phyloP scores from a whole-genome alignment of 176 grass and related monocot species.

The Areca catechu region DNA sequence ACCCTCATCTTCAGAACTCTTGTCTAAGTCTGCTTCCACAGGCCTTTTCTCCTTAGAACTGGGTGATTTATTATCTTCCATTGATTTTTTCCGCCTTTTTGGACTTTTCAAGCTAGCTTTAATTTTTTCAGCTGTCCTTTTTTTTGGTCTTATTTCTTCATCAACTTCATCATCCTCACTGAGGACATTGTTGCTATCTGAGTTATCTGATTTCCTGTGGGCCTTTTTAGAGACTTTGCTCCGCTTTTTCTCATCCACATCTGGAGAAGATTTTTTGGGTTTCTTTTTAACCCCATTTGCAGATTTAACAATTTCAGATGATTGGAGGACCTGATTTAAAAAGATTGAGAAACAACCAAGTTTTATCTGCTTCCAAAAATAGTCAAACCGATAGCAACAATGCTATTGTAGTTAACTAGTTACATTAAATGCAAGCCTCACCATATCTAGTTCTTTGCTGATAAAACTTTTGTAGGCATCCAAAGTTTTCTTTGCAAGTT shows the following conservation, averaged over 20 bases:
- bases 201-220: constrained; percentile 41
- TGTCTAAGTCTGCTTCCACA: constrained; percentile 29
- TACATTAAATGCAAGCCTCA: constrained; percentile 23
- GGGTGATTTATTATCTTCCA: constrained; percentile 33
- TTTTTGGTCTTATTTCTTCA: constrained; percentile 46
- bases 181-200: constrained; percentile 41
- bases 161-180: constrained; percentile 45
- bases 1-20: constrained; percentile 31
- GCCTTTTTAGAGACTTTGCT: constrained; percentile 53
- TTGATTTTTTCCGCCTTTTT: constrained; percentile 38
- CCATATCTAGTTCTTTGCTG: constrained; percentile 55
- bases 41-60: constrained; percentile 48
- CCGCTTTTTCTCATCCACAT: constrained; percentile 21
- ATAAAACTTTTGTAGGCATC: constrained; percentile 64
- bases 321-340: constrained; percentile 49
- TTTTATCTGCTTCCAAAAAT: constrained; percentile 11
- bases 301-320: constrained; percentile 25
- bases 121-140: constrained; percentile 36
- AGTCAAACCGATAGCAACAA: not conserved
- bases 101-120: constrained; percentile 31
- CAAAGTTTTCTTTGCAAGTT: constrained; percentile 68
- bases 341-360: constrained; percentile 10
- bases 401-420: too few species aligned
- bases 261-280: constrained; percentile 32
- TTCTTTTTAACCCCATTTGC: constrained; percentile 56